These are phyloP conservation scores for Solanum arcanum DNA, from an alignment of 257 asterid species.

Conservation along the genomic window DNA sequence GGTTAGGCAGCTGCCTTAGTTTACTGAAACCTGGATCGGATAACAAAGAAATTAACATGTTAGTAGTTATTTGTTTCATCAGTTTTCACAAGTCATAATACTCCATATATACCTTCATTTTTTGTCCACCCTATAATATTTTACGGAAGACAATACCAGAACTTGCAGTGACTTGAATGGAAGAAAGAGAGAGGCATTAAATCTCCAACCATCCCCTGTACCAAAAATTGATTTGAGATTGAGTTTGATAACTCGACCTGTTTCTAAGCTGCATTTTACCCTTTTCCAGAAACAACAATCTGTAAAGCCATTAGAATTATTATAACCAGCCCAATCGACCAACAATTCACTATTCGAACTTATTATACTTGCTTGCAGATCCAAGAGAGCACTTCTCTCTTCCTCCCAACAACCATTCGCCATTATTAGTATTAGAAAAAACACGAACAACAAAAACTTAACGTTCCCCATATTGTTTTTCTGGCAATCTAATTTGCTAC, in stretches of 20 bases:
- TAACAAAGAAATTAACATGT: too few relatives aligned
- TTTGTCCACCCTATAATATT: too few relatives aligned
- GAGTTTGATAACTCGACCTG: not conserved
- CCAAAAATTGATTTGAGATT: not conserved
- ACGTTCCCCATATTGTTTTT: not conserved
- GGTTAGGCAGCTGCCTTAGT: too few relatives aligned
- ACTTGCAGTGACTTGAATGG: not conserved
- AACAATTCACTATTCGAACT: not conserved
- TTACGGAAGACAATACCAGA: too few relatives aligned
- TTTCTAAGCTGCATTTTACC: not conserved
- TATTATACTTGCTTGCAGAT: not conserved
- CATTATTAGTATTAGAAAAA: not conserved
- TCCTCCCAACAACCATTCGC: not conserved
- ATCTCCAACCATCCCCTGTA: not conserved
- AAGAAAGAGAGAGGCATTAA: not conserved
- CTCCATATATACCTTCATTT: too few relatives aligned
- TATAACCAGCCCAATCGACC: not conserved
- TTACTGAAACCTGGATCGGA: too few relatives aligned
- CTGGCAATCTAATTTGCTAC: too few relatives aligned
- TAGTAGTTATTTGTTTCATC: too few relatives aligned
- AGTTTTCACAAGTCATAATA: too few relatives aligned
- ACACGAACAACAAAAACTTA: not conserved
- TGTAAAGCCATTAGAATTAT: not conserved
- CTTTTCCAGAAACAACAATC: not conserved
- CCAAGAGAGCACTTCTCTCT: not conserved